Conservation (phyloP, 1,139 yeast genomes). For the Hansenula lynferdii region DNA sequence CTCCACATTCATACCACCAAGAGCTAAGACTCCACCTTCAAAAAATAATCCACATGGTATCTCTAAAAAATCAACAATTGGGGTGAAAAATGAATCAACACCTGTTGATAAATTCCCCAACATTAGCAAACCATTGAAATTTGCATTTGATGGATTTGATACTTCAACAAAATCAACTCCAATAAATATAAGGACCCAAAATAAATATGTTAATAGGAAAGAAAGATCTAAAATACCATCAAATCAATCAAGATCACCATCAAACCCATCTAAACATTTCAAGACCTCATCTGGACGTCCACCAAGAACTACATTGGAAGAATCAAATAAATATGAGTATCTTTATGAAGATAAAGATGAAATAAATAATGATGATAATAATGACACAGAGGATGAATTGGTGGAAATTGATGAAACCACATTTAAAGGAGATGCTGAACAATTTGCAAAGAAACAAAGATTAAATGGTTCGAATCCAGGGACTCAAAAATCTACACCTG, state of each 20-base stretch:
- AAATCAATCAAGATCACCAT: background rate
- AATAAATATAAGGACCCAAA: conserved; percentile 1
- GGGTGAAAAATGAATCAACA: background rate
- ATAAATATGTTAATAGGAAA: background rate
- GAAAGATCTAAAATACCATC: background rate
- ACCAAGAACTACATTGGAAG: conserved; percentile 9
- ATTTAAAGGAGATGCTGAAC: background rate
- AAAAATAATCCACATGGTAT: background rate
- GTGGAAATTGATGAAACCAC: conserved; percentile 8
- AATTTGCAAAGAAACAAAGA: background rate
- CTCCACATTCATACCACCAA: too few relatives aligned
- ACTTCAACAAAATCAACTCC: background rate
- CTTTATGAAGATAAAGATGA: background rate
- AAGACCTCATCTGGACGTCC: conserved; percentile 5
- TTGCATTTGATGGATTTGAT: background rate
- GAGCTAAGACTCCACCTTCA: background rate
- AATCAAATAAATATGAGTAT: conserved; percentile 4
- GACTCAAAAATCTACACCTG: too few relatives aligned
- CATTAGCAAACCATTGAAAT: too few relatives aligned
- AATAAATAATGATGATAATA: background rate
- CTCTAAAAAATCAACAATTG: background rate
- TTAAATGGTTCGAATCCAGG: too few relatives aligned
- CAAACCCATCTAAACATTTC: background rate
- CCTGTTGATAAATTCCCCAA: too few relatives aligned
- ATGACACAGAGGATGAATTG: conserved; percentile 5